Percentiles rank a stretch among this genome's conserved stretches.
Conservation (phyloP, 2,329 filamentous ascomycete species). For the Cercospora zeina region DNA sequence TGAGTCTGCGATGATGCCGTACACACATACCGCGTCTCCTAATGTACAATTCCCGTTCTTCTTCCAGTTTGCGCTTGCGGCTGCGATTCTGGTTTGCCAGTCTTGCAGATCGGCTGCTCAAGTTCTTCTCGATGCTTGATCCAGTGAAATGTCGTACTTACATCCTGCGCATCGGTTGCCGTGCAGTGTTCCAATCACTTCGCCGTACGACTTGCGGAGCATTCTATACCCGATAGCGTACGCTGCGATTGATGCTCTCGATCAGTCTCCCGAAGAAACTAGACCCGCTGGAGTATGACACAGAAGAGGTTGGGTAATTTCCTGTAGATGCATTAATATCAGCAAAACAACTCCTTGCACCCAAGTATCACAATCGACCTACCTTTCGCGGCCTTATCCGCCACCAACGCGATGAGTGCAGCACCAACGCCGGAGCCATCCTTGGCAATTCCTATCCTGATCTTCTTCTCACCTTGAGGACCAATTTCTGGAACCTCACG, state of each 20-base stretch:
- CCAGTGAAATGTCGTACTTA: not conserved
- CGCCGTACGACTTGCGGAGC: not conserved
- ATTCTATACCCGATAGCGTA: constrained; percentile 28
- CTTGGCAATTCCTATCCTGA: constrained; percentile 94
- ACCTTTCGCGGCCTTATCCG: constrained; percentile 57
- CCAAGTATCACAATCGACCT: not conserved
- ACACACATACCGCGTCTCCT: not conserved
- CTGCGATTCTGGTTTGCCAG: not conserved
- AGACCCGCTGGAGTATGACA: constrained; percentile 13
- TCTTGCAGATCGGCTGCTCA: not conserved
- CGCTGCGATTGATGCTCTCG: constrained; percentile 28
- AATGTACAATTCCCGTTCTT: not conserved
- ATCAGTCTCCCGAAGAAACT: constrained; percentile 27
- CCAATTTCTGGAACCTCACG: constrained; percentile 76
- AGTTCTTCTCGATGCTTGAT: not conserved
- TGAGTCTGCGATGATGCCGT: not conserved
- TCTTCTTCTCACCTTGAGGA: constrained; percentile 73
- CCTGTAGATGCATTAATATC: constrained; percentile 1
- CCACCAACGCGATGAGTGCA: constrained; percentile 88
- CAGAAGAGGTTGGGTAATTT: constrained; percentile 12
- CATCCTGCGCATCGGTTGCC: constrained; percentile 3
- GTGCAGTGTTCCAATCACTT: not conserved
- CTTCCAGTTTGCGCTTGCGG: not conserved
- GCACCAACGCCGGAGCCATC: constrained; percentile 96
- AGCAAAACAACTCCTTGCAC: not conserved